Evolutionary conservation across 495 filamentous ascomycete genomes (phyloP), one percentile per base, ranked within the genome.

Genomic region (Penicillium coffeae): DNA sequence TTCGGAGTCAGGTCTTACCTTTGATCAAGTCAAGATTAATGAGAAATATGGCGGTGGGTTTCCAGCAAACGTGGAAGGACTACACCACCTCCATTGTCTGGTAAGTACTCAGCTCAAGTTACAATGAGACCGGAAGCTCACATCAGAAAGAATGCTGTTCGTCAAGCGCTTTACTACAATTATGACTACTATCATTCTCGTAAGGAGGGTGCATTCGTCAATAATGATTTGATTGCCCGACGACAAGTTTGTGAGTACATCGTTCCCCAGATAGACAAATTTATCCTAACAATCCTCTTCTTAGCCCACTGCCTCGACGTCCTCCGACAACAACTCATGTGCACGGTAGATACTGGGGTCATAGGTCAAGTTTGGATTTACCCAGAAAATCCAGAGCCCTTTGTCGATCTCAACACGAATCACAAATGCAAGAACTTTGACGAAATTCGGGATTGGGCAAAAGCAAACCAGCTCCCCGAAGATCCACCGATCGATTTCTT

Each of bases 71-170:
- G 64, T 82, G 8, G 79, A 80, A 56, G 78, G 78, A 0, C 52
- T 82, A 10, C 80, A 82, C 47, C 79, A 82, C 49, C 56, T 82
- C 2, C 78, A 81, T 48, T 84, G 80, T 40, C 53, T 82, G 53
- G 74, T 77, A 53, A 50, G 56, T 21, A 41, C n/a, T n/a, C n/a
- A n/a, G n/a, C n/a, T n/a, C n/a, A n/a, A n/a, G n/a, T n/a, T n/a
- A n/a, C n/a, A n/a, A n/a, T n/a, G n/a, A n/a, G n/a, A n/a, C 0
- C 21, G 5, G 25, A 30, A 30, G 10, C 25, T 30, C 10, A 30
- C 25, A n/a, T 30, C 5, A 5, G 0, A 20, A 9, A 73, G 71
- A 79, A 84, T 38, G 69, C 82, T 22, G 63, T 82, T 3, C 72
- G 80, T 3, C 70, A 82, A 59, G 64, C 74, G 0, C 65, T 79